Base-by-base conservation (phyloP, 192 early-diverging fungal genomes). In the Neocallimastix lanati region DNA sequence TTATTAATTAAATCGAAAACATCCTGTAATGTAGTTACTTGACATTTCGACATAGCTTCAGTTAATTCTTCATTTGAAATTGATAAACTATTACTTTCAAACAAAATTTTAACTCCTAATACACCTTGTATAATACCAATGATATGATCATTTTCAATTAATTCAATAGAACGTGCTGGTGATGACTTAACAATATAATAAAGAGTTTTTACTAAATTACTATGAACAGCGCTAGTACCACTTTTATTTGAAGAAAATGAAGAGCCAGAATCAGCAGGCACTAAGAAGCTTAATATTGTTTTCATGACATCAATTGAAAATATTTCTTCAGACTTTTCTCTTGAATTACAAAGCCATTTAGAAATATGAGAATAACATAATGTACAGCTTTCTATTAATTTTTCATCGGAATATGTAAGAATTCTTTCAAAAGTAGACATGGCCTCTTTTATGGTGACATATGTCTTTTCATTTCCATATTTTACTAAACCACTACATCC, bases 361-460 rank as follows among this genome's bases (percentile, higher is more conserved):
- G 90, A 85, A 38, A 96, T 86, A 30, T 90, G 81, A 28, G 89
- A 86, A 80, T 94, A 84, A 28, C 88, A 87, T 0, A 85, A 78
- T 18, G 94, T 92, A 7, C 90, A 82, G 30, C 92, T 83, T 77
- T 95, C 91, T 9, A 92, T 92, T 1, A 95, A 85, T 78, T 89
- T 93, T 79, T 88, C 85, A 78, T 97, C 96, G 2, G 86, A 81
- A 81, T 93, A 91, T 9, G 82, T 82, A 37, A 96, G 82, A 28
- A 93, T 85, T 28, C 88, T 88, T 83, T 91, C 91, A 4, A 97
- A 80, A 16, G 87, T 92, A 15, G 92, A 92, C 12, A 95, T 80
- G 21, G 92, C 88, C 28, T 92, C 92, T 78, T 86, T 80, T 1
- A 91, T 89, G 0, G 80, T 80, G 9, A 4, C 0, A 81, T 30